Evolutionary conservation across 2,329 filamentous ascomycete genomes (phyloP), one percentile per base, ranked within the genome.

Genomic region (Esteya vermicola): DNA sequence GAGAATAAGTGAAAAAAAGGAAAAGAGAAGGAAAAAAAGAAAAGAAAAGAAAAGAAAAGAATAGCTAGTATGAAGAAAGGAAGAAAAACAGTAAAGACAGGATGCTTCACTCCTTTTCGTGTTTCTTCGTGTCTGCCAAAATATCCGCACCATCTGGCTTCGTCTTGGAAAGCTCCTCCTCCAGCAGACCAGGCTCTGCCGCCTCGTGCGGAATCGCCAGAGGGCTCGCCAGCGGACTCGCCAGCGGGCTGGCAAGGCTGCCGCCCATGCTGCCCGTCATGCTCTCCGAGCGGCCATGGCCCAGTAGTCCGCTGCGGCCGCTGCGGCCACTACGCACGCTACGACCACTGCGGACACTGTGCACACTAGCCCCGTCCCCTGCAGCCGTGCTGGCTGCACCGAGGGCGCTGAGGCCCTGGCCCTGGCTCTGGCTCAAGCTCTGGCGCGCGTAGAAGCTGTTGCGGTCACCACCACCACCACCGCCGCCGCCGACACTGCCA

Each of bases 311-410:
- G 55, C 85, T 93, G 40, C 84, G 72, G 60, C 82, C 85, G 55
- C 85, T 93, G 40, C 84, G 72, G 59, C 82, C 85, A 55, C 85
- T 93, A 40, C 84, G 61, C 0, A 83, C 85, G 55, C 85, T 93
- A 40, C 84, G 72, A 60, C 82, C 85, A 54, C 85, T 93, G 41
- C 84, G 72, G 60, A 82, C 85, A 54, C 85, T 93, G 40, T 84
- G 72, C 23, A 93, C 65, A 52, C 85, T 93, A 9, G 78, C 76
- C 1, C 74, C 82, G 48, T 93, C 46, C 21, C 21, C 35, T 3
- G 22, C 34, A 3, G 25, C 35, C 9, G 18, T 36, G 14, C 7
- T 19, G 8, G n/a, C 9, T 18, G n/a, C 27, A 6, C 13, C 27
- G 9, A 30, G 13, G 27, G 27, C 13, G 27, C 27, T 30, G 27